Evolutionary conservation across 441 rosid species (phyloP).

Genomic region (Erodium moschatum): DNA sequence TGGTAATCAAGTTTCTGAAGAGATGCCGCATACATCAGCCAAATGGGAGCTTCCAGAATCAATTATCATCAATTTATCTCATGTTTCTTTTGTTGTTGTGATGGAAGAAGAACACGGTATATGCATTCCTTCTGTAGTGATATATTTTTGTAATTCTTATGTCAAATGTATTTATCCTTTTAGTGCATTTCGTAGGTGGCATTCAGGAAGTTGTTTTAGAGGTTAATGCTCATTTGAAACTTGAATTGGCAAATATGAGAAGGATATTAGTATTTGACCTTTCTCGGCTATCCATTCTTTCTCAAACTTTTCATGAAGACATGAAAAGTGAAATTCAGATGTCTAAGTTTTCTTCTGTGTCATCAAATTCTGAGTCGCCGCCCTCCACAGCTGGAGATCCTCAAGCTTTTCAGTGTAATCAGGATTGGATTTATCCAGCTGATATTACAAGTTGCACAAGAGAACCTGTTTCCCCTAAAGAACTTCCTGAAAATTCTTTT

Average conservation of each 20-base stretch:
- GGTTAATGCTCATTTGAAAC: constrained; percentile 45
- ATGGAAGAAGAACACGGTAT: constrained; percentile 52
- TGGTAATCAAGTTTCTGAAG: constrained; percentile 24
- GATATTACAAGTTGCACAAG: constrained; percentile 35
- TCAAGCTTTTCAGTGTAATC: constrained; percentile 25
- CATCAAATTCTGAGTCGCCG: constrained; percentile 33
- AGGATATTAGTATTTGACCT: constrained; percentile 50
- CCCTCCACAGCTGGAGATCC: constrained; percentile 33
- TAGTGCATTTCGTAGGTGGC: constrained; percentile 42
- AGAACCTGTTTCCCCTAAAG: constrained; percentile 25
- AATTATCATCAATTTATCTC: constrained; percentile 39
- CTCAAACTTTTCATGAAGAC: constrained; percentile 44
- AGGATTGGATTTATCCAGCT: constrained; percentile 30
- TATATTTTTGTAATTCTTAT: constrained; percentile 17
- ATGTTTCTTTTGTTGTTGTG: constrained; percentile 50
- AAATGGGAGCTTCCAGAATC: constrained; percentile 38
- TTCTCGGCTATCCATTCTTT: constrained; percentile 54
- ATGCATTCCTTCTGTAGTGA: constrained; percentile 20
- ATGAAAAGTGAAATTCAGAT: constrained; percentile 39
- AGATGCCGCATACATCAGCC: constrained; percentile 20
- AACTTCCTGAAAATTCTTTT: constrained; percentile 20
- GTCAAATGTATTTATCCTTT: constrained; percentile 20
- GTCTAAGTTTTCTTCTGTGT: constrained; percentile 47
- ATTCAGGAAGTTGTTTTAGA: constrained; percentile 53
- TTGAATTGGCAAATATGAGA: constrained; percentile 35